Conservation (phyloP, 768 basidiomycete species). For the Suillus fuscotomentosus region DNA sequence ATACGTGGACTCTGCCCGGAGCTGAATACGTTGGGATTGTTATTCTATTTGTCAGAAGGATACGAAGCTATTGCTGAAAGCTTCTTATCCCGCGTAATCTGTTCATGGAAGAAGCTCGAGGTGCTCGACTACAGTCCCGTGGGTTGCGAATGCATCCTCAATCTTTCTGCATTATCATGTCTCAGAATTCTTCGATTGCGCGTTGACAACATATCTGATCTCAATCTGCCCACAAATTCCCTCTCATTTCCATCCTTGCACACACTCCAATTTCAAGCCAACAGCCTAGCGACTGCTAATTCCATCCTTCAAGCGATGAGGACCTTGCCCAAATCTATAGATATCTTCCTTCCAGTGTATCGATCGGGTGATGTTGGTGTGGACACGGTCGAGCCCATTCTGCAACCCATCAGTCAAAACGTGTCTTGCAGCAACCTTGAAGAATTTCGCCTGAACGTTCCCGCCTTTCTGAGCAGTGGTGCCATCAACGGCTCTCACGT, state of each 20-base stretch:
- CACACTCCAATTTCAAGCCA: neutral
- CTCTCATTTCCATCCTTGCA: neutral
- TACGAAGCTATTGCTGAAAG: neutral
- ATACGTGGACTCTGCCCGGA: neutral
- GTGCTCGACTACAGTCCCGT: neutral
- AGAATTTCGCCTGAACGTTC: neutral
- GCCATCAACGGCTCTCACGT: neutral
- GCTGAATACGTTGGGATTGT: neutral
- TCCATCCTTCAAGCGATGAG: neutral
- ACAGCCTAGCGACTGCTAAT: neutral
- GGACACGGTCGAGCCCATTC: neutral
- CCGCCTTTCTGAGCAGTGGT: neutral
- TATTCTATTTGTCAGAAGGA: neutral
- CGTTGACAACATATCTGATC: neutral
- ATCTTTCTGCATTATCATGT: neutral
- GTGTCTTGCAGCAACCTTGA: neutral
- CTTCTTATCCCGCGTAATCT: neutral
- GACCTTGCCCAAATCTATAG: neutral
- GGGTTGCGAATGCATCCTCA: neutral
- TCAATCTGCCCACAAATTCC: neutral
- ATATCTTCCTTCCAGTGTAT: neutral
- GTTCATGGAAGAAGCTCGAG: constrained; percentile 1
- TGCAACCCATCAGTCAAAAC: neutral
- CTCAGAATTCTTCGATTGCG: neutral
- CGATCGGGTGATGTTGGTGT: neutral